Evolutionary conservation across 805 yeast species (phyloP), one percentile per base, ranked within the genome.

Genomic region (Kuraishia cidri): DNA sequence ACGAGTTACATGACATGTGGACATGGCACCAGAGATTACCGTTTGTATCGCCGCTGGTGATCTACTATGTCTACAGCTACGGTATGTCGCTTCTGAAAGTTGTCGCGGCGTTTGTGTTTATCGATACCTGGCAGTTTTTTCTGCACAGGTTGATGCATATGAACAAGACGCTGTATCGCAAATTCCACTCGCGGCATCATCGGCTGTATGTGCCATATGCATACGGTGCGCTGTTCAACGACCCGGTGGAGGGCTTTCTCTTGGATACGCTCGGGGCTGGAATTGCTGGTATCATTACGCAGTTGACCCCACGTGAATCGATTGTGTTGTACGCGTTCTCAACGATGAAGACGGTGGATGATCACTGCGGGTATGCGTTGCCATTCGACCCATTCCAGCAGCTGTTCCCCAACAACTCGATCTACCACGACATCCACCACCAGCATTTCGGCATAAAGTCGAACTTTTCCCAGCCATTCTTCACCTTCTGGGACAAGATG

Each of bases 401-500:
- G 27, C 36, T 90, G 15, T 92, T 92, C 72, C 97, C 97, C 41
- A 92, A 92, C 62, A 87, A 92, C 52, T 82, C 97, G 10, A 81
- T 87, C 21, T 92, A 87, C 56, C 98, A 92, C 51, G 98, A 92
- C 58, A 88, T 92, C 45, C 98, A 92, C 54, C 98, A 92, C 59
- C 98, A 92, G 66, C 76, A 75, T 47, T 92, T 90, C 67, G 98
- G 98, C 24, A 77, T 92, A 60, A 86, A 86, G 64, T 76, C 80
- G 36, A 92, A 92, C 62, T 92, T 79, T 50, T 79, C 94, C 10
- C 98, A 92, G 65, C 98, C 98, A 4, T 92, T 90, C 62, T 92
- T 92, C 60, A 80, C 86, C 2, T 76, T 86, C 50, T 92, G 98
- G 98, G 98, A 92, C 57, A 60, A 60, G 32, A 41, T 78, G 31